Conservation (phyloP, 805 yeast genomes). For the Yarrowia sp. region DNA sequence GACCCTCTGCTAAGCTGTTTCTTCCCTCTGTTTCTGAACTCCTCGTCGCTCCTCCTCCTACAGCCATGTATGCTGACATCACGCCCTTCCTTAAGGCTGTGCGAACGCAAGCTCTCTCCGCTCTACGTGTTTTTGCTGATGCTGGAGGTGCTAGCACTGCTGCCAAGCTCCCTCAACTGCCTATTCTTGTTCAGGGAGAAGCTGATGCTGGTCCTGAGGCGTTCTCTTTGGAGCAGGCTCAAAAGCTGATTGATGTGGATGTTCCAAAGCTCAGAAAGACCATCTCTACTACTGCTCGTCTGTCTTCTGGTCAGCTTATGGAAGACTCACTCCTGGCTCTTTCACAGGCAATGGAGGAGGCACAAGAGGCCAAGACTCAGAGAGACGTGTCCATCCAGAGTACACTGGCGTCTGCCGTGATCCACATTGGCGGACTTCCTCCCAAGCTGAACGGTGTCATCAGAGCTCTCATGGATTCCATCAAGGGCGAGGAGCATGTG, state of each 20-base stretch:
- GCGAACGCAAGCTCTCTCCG: slow-evolving; percentile 80
- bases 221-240: slow-evolving; percentile 75
- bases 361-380: slow-evolving; percentile 47
- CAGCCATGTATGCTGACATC: slow-evolving; percentile 66
- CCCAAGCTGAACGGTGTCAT: slow-evolving; percentile 84
- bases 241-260: slow-evolving; percentile 58
- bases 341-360: slow-evolving; percentile 61
- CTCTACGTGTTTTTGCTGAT: slow-evolving; percentile 73
- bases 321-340: slow-evolving; percentile 77
- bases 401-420: slow-evolving; percentile 69
- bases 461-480: slow-evolving; percentile 85
- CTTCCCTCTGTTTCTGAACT: neutral
- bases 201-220: slow-evolving; percentile 92
- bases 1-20: slow-evolving; percentile 27
- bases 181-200: slow-evolving; percentile 92
- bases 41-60: neutral
- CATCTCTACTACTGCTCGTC: slow-evolving; percentile 65
- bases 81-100: slow-evolving; percentile 82
- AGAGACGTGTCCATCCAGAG: slow-evolving; percentile 60
- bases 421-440: slow-evolving; percentile 61
- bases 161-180: slow-evolving; percentile 71
- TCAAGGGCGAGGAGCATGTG: slow-evolving; percentile 67
- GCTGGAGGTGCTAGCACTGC: slow-evolving; percentile 64
- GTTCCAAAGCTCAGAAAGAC: slow-evolving; percentile 61
- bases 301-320: slow-evolving; percentile 65